Evolutionary conservation across 495 filamentous ascomycete species (phyloP).

Genomic region (Xylaria cubensis): DNA sequence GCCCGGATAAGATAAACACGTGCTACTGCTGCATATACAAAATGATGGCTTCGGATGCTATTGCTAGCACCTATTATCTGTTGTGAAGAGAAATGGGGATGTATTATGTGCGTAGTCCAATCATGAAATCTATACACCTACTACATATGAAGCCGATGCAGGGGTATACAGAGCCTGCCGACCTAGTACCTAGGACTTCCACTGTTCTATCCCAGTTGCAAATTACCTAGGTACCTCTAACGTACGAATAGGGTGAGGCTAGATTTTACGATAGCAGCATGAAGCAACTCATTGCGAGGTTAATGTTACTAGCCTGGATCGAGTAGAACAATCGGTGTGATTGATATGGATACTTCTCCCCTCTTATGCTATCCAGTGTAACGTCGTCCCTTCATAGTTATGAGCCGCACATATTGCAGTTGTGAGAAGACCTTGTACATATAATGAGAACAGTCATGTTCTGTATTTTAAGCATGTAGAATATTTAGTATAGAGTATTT

Average conservation of each 20-base stretch:
- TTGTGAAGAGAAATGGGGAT: neutral
- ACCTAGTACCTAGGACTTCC: too few species aligned
- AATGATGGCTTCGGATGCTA: neutral
- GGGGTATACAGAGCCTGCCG: neutral
- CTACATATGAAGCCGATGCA: neutral
- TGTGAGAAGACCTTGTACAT: neutral
- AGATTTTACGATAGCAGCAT: neutral
- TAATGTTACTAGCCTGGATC: neutral
- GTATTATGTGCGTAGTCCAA: neutral
- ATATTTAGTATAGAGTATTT: conserved; percentile 18
- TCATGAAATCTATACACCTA: neutral
- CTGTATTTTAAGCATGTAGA: conserved; percentile 8
- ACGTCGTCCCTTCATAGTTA: neutral
- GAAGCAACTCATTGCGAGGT: neutral
- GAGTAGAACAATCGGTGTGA: neutral
- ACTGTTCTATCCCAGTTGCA: too few species aligned
- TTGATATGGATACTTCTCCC: neutral
- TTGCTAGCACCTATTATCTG: neutral
- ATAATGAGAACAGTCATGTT: conserved; percentile 1
- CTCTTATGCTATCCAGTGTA: neutral
- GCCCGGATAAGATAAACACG: neutral
- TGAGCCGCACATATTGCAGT: conserved; percentile 2
- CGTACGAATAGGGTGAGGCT: too few species aligned
- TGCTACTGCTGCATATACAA: neutral
- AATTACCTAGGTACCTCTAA: neutral